Evolutionary conservation across 2,329 filamentous ascomycete species (phyloP).

Genomic region (Lachnellula hyalina): DNA sequence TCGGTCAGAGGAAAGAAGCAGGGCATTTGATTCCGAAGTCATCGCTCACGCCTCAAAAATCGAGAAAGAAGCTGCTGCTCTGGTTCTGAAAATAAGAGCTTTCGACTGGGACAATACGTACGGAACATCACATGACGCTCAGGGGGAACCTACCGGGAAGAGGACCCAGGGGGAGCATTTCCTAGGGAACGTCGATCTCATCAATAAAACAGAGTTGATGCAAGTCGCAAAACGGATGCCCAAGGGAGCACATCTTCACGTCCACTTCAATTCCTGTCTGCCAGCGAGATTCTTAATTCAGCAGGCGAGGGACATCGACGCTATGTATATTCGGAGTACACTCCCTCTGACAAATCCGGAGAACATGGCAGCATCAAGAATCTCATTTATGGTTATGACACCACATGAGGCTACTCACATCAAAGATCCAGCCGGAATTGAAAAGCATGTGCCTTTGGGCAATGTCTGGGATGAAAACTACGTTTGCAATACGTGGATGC

Average conservation of each 20-base stretch:
- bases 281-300: conserved; percentile 55
- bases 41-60: conserved; percentile 18
- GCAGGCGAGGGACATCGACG: conserved; percentile 45
- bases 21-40: conserved; percentile 28
- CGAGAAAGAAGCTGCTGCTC: conserved; percentile 24
- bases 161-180: conserved; percentile 48
- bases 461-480: conserved; percentile 49
- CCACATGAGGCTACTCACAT: conserved; percentile 24
- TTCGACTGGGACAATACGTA: conserved; percentile 27
- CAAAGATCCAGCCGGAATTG: conserved; percentile 18
- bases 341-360: conserved; percentile 38
- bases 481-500: conserved; percentile 39
- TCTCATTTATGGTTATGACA: conserved; percentile 31
- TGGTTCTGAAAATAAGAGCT: conserved; percentile 27
- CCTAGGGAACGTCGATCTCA: conserved; percentile 48
- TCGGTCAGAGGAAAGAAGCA: conserved; percentile 19
- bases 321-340: conserved; percentile 66
- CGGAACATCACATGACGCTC: conserved; percentile 14
- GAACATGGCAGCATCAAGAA: conserved; percentile 21
- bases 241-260: conserved; percentile 68
- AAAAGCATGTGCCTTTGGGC: conserved; percentile 26
- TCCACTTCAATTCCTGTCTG: conserved; percentile 75
- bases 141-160: conserved; percentile 18
- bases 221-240: conserved; percentile 54
- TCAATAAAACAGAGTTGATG: conserved; percentile 53